Evolutionary conservation across 371 early-diverging fungal genomes (phyloP).

Genomic region (Haplosporangium sp.): DNA sequence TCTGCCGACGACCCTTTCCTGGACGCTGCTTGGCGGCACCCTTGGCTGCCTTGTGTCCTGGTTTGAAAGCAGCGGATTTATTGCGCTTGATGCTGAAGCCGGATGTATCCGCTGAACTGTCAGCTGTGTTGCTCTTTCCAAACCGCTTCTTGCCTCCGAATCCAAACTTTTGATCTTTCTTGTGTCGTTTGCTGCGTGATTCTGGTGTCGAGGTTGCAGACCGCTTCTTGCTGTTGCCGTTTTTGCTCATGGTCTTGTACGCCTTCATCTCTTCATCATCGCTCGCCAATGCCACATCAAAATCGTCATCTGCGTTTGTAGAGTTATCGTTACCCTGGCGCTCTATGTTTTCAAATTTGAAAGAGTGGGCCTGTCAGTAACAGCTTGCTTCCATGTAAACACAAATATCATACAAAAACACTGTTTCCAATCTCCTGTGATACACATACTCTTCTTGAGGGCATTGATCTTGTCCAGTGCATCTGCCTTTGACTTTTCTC

Average conservation of each 20-base stretch:
- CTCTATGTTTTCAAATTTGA: constrained; percentile 54
- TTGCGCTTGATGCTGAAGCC: constrained; percentile 75
- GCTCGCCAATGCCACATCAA: constrained; percentile 85
- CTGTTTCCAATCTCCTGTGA: background rate
- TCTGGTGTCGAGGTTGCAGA: constrained; percentile 56
- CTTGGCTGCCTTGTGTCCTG: constrained; percentile 51
- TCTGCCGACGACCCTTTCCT: constrained; percentile 55
- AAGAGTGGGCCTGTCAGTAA: background rate
- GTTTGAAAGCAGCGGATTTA: constrained; percentile 59
- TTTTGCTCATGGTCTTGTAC: constrained; percentile 43
- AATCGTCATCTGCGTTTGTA: constrained; percentile 75
- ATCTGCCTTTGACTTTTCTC: constrained; percentile 84
- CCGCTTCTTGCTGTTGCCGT: constrained; percentile 40
- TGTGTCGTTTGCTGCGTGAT: constrained; percentile 50
- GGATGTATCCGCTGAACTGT: constrained; percentile 77
- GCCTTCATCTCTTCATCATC: constrained; percentile 61
- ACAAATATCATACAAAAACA: no score
- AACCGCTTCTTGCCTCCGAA: constrained; percentile 89
- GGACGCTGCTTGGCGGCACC: constrained; percentile 46
- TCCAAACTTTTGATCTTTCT: constrained; percentile 78
- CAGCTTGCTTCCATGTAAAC: no score
- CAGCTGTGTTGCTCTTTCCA: constrained; percentile 85
- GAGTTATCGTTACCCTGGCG: constrained; percentile 67
- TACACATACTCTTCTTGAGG: constrained; percentile 87
- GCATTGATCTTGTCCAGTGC: constrained; percentile 89